A percentile compares a stretch with the other conserved stretches of the same genome.
Conservation (phyloP, 129 eudicot genomes). For the carrot (Daucus carota) region DH1_v3.0 NC_030381.2:38219001-38219500, state of each 20-base stretch:
- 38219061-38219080: not conserved
- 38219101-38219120: constrained; percentile 14
- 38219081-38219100: not conserved
- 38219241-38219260: not conserved
- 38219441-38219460: constrained; percentile 73
- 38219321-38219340: not conserved
- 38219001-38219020: not conserved
- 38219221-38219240: constrained; percentile 61
- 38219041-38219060: not conserved
- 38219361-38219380: constrained; percentile 86
- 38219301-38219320: not conserved
- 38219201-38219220: constrained; percentile 56
- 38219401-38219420: constrained; percentile 93
- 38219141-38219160: constrained; percentile 90
- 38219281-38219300: not conserved
- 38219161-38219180: constrained; percentile 70
- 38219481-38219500: no score
- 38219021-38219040: not conserved
- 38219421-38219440: constrained; percentile 88
- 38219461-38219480: constrained; percentile 56
- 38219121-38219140: constrained; percentile 70
- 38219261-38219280: not conserved
- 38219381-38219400: constrained; percentile 75
- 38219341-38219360: constrained; percentile 37
- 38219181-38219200: constrained; percentile 58